Conservation (phyloP, 306 rosid species). For the Corylus avellana region DNA sequence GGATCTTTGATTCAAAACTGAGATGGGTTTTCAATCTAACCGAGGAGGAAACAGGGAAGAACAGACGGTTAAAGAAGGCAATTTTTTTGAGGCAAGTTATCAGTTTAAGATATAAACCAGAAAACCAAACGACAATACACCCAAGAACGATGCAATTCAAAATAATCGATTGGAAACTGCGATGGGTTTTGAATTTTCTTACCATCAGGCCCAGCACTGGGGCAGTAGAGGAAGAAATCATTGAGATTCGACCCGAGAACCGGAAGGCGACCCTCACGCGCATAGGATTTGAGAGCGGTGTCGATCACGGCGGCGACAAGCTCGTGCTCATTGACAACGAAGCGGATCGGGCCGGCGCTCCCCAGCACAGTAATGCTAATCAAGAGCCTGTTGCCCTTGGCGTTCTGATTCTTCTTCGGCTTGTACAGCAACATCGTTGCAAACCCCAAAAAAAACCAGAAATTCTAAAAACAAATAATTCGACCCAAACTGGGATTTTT, state of each 20-base stretch:
- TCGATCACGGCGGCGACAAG: constrained; percentile 71
- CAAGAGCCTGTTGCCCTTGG: constrained; percentile 64
- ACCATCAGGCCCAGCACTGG: constrained; percentile 73
- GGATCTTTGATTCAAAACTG: not conserved
- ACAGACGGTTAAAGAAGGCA: not conserved
- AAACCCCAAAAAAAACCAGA: not conserved
- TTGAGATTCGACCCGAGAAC: constrained; percentile 57
- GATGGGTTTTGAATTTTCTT: constrained; percentile 19
- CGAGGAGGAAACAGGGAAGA: not conserved
- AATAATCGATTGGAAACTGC: not conserved
- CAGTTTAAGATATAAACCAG: too few relatives aligned
- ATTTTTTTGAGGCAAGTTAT: not conserved
- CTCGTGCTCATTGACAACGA: constrained; percentile 74
- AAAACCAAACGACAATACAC: not conserved
- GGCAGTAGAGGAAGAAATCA: constrained; percentile 71
- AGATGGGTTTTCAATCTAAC: not conserved
- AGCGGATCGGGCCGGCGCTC: constrained; percentile 94
- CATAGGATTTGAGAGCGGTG: constrained; percentile 80
- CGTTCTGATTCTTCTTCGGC: constrained; percentile 74
- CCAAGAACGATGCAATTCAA: not conserved
- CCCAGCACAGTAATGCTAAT: constrained; percentile 82
- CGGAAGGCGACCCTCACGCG: constrained; percentile 96
- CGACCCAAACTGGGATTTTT: not conserved
- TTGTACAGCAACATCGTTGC: constrained; percentile 69
- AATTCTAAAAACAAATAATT: not conserved